Base-by-base conservation (phyloP, 148 eudicot genomes). In the Persicaria maculosa region DNA sequence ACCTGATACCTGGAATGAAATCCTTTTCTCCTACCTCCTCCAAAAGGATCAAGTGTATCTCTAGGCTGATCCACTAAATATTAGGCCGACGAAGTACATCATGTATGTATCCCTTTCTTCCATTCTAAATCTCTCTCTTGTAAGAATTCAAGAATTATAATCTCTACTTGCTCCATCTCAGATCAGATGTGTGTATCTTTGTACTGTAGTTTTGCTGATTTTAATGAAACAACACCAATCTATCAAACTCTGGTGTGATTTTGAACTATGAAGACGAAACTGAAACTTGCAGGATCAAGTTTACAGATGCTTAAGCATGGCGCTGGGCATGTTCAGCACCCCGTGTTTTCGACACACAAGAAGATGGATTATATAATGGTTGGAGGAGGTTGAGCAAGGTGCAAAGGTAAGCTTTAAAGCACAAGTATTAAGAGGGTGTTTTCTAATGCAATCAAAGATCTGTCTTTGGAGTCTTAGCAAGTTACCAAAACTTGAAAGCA, bases 1-100 rank as follows among this genome's bases (percentile, higher is more conserved):
- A 50, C 98, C 98, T 44, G 98, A 93, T 83, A 83, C 72, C 77
- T 93, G 97, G 98, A 93, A 93, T 80, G 97, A 93, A 78, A 79
- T 93, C 22, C 78, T 93, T 15, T 84, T 93, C 83, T 78, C 88
- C 6, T 83, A 84, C 78, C 81, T 93, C 50, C 80, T 86, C 36
- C 81, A 79, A n/a, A 81, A 79, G 74, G 84, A 79, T 68, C 74
- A 75, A 10, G 64, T 75, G 44, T 46, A 75, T 71, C 72, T 48
- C 17, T 76, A 65, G 70, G 14, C 14, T 65, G 17, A 65, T 65
- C 46, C 40, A 15, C 70, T 40, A 12, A 64, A 55, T 31, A 31
- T 7, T 64, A 64, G 45, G 69, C 4, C 11, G 11, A 4, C 7
- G 3, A 0, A 31, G 45, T 64, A 31, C 3, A 11, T 64, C 17